Evolutionary conservation across 2,329 filamentous ascomycete genomes (phyloP).

Genomic region (Pleomassaria siparia): DNA sequence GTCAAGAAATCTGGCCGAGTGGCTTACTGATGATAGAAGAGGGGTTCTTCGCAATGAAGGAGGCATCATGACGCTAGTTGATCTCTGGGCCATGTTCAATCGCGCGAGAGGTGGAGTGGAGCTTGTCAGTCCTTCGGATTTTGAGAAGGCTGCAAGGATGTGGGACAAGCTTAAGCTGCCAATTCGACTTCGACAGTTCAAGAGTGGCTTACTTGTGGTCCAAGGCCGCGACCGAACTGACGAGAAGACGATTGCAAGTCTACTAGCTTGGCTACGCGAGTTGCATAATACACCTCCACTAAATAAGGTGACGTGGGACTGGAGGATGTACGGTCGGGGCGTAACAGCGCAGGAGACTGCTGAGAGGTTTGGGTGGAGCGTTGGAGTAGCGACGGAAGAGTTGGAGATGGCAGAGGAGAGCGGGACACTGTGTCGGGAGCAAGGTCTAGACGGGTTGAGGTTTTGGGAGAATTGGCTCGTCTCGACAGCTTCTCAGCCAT

Average conservation of each 20-base stretch:
- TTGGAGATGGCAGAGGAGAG: constrained; percentile 95
- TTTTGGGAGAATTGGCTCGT: constrained; percentile 81
- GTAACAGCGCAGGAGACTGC: constrained; percentile 89
- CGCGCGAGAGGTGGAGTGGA: constrained; percentile 90
- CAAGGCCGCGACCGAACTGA: constrained; percentile 87
- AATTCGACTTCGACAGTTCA: constrained; percentile 83
- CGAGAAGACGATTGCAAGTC: constrained; percentile 77
- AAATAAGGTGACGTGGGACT: constrained; percentile 71
- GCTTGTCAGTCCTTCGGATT: constrained; percentile 86
- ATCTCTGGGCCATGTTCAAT: constrained; percentile 71
- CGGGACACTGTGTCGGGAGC: constrained; percentile 85
- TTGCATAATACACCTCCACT: constrained; percentile 67
- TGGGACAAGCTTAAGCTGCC: constrained; percentile 89
- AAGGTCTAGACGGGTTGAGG: constrained; percentile 83
- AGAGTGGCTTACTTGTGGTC: constrained; percentile 90
- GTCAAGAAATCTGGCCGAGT: constrained; percentile 44
- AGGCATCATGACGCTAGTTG: constrained; percentile 44
- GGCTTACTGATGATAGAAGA: constrained; percentile 41
- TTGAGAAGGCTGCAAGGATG: constrained; percentile 82
- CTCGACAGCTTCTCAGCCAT: not conserved
- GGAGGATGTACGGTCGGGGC: constrained; percentile 75
- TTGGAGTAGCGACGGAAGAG: constrained; percentile 93
- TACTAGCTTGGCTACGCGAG: constrained; percentile 76
- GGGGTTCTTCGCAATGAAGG: constrained; percentile 40
- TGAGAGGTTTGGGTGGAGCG: constrained; percentile 92